These are phyloP conservation scores for Ascochyta viciae-villosae DNA, from an alignment of 2,329 filamentous ascomycete species.

Conservation along the genomic window DNA sequence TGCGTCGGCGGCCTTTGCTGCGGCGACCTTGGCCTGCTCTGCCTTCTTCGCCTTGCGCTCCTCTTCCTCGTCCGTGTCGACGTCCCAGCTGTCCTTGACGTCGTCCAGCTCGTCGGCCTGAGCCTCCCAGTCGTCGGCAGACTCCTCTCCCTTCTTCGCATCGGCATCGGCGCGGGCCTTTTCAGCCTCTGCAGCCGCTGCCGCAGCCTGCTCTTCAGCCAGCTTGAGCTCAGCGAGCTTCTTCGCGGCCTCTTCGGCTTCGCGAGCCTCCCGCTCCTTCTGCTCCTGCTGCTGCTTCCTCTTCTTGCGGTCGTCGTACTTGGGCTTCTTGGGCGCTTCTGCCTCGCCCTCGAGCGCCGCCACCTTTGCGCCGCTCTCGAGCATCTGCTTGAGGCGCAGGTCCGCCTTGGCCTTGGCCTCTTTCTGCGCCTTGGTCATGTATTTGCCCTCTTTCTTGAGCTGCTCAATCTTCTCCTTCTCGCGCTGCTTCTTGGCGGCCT, in stretches of 20 bases:
- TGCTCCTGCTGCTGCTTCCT: conserved; percentile 70
- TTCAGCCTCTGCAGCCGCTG: conserved; percentile 77
- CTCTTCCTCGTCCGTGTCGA: conserved; percentile 76
- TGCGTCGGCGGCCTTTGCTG: conserved; percentile 29
- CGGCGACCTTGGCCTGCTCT: conserved; percentile 40
- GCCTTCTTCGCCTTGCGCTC: conserved; percentile 48
- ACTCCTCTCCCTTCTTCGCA: conserved; percentile 69
- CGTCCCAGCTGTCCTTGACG: conserved; percentile 96
- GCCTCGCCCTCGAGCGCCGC: conserved; percentile 65
- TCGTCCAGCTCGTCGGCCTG: conserved; percentile 76
- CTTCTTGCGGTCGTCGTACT: conserved; percentile 78
- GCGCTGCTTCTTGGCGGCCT: conserved; percentile 80
- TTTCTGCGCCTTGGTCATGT: conserved; percentile 83
- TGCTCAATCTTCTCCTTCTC: conserved; percentile 88
- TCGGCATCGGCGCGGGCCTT: conserved; percentile 61
- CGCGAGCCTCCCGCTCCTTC: conserved; percentile 53
- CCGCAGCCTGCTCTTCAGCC: conserved; percentile 73
- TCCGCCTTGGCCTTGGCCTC: conserved; percentile 82
- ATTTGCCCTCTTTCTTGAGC: conserved; percentile 87
- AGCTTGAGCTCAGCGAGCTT: conserved; percentile 62
- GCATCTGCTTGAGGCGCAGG: conserved; percentile 83
- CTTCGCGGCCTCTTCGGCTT: conserved; percentile 63
- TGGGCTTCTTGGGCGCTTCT: conserved; percentile 80
- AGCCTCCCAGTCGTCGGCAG: conserved; percentile 84
- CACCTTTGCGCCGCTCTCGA: conserved; percentile 73